Percentiles rank a stretch among this genome's conserved stretches.
Evolutionary conservation across 805 yeast species (phyloP).

Genomic region (Myxozyma neglecta): DNA sequence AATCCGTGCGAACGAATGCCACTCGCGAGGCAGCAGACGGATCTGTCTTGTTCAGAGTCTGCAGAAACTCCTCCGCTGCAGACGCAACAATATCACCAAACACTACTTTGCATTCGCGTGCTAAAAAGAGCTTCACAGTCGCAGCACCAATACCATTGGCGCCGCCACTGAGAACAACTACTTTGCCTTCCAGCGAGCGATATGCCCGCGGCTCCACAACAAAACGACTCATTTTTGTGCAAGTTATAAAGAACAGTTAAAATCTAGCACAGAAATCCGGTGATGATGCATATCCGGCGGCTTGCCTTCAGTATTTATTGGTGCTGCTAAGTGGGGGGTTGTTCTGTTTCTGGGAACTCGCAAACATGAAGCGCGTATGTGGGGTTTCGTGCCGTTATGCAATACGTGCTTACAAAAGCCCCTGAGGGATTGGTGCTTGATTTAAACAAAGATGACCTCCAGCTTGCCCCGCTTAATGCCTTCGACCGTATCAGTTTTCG

Average conservation of each 20-base stretch:
- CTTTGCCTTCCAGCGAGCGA: constrained; percentile 7
- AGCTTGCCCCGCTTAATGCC: no score
- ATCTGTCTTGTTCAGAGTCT: not conserved
- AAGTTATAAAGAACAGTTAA: not conserved
- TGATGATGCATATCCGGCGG: not conserved
- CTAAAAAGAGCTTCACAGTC: constrained; percentile 11
- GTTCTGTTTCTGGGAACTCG: not conserved
- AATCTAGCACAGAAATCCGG: not conserved
- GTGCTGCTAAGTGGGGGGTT: not conserved
- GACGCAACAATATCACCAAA: constrained; percentile 13
- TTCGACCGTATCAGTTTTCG: no score
- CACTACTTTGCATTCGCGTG: constrained; percentile 16
- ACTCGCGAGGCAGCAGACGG: not conserved
- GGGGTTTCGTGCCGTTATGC: not conserved
- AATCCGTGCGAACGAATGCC: constrained; percentile 12
- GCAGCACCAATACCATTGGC: constrained; percentile 24
- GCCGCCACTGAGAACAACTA: constrained; percentile 17
- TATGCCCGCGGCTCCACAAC: constrained; percentile 8
- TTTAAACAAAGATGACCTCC: no score
- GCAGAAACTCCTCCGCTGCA: constrained; percentile 6
- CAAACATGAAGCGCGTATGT: not conserved
- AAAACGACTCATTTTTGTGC: constrained; percentile 2
- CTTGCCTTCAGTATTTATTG: not conserved
- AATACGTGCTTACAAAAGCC: not conserved
- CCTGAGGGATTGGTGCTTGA: constrained; percentile 2